These are phyloP conservation scores for Polytolypa hystricis DNA, from an alignment of 2,329 filamentous ascomycete species.

Conservation along the genomic window DNA sequence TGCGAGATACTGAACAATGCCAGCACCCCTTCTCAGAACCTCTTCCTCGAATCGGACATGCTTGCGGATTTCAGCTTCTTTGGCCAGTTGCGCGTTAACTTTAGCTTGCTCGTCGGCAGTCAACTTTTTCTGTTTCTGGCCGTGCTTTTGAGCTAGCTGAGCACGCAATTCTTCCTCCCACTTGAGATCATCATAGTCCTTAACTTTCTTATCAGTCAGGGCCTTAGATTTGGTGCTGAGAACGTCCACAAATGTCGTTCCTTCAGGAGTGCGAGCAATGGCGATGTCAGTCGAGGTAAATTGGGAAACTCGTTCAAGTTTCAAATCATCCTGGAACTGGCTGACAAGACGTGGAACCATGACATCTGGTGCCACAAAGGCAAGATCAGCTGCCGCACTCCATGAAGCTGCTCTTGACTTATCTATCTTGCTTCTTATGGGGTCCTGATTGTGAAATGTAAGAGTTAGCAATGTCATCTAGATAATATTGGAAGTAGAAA, in stretches of 20 bases:
- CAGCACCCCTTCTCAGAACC: conserved; percentile 68
- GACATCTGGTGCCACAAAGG: conserved; percentile 78
- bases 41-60: conserved; percentile 60
- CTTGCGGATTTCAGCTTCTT: conserved; percentile 68
- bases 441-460: conserved; percentile 16
- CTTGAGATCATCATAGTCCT: conserved; percentile 90
- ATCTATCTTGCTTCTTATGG: conserved; percentile 24
- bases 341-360: conserved; percentile 67
- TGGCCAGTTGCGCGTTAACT: conserved; percentile 79
- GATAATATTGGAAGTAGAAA: conserved; percentile 14
- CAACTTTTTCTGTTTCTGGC: conserved; percentile 71
- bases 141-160: conserved; percentile 87
- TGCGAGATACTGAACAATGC: conserved; percentile 71
- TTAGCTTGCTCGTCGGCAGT: conserved; percentile 81
- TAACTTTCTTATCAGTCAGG: conserved; percentile 74
- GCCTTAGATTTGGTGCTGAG: conserved; percentile 67
- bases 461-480: conserved; percentile 9
- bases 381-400: conserved; percentile 77
- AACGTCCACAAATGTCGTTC: conserved; percentile 80
- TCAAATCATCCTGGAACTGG: conserved; percentile 63
- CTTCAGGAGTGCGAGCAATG: conserved; percentile 84
- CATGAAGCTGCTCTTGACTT: conserved; percentile 57
- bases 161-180: conserved; percentile 90
- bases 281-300: conserved; percentile 82
- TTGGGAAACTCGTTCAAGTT: conserved; percentile 55